Conservation (phyloP, 345 rosid genomes). For the Populus euphratica region DNA sequence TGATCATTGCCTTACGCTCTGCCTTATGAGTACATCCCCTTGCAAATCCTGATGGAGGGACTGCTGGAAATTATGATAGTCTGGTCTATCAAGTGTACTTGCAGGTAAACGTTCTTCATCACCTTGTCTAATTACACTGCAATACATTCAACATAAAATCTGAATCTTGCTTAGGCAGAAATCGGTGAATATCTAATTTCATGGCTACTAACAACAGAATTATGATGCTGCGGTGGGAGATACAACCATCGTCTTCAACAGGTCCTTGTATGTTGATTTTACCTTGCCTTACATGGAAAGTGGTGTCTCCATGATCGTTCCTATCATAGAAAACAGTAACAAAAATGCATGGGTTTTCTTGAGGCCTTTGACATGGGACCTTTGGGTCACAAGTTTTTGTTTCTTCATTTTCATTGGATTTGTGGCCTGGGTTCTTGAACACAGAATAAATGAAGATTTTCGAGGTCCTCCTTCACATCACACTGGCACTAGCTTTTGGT, state of each 20-base stretch:
- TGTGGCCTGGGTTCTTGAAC: slow-evolving; percentile 68
- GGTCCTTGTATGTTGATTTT: slow-evolving; percentile 52
- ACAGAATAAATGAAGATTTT: slow-evolving; percentile 59
- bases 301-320: slow-evolving; percentile 70
- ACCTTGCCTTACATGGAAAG: slow-evolving; percentile 64
- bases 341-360: slow-evolving; percentile 63
- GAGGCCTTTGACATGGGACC: slow-evolving; percentile 54
- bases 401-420: slow-evolving; percentile 57
- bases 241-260: slow-evolving; percentile 40
- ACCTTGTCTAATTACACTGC: background rate
- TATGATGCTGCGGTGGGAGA: slow-evolving; percentile 70
- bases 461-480: slow-evolving; percentile 45
- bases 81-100: slow-evolving; percentile 17
- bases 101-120: slow-evolving; percentile 6
- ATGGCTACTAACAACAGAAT: background rate
- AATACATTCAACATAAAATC: too few relatives aligned
- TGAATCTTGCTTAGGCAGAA: too few relatives aligned
- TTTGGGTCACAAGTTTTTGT: slow-evolving; percentile 52
- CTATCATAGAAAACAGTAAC: slow-evolving; percentile 27
- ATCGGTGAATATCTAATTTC: too few relatives aligned
- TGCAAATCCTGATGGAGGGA: slow-evolving; percentile 1
- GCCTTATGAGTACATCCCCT: slow-evolving; percentile 16
- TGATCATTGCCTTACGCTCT: slow-evolving; percentile 14
- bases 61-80: slow-evolving; percentile 22
- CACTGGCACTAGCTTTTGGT: slow-evolving; percentile 56